Percentiles rank a stretch among this genome's conserved stretches.
Conservation (phyloP, 352 stramenopile species). For the Pythium rishiriense region DNA sequence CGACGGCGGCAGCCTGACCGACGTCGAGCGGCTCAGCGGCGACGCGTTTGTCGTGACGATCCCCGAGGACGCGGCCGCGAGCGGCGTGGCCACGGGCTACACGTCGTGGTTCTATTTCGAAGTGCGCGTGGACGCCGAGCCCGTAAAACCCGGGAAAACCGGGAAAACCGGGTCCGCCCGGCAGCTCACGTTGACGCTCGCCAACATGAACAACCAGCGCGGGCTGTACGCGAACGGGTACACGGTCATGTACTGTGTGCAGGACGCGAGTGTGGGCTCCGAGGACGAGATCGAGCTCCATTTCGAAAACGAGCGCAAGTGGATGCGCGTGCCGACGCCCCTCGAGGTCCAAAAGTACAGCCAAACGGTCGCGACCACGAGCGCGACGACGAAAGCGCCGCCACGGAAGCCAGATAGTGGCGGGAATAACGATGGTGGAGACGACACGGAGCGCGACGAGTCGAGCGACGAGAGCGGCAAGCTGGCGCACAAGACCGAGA, state of each 20-base stretch:
- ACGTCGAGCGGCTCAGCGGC: conserved; percentile 15
- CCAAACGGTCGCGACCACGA: neutral
- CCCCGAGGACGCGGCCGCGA: conserved; percentile 40
- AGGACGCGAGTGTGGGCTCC: conserved; percentile 13
- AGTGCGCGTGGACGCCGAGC: conserved; percentile 9
- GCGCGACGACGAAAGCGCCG: neutral
- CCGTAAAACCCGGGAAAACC: neutral
- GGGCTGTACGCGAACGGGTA: conserved; percentile 42
- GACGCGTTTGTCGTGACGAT: conserved; percentile 39
- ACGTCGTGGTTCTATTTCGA: conserved; percentile 57
- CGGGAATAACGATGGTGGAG: neutral
- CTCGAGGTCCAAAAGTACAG: conserved; percentile 44
- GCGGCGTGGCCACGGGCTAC: conserved; percentile 43
- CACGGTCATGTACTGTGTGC: conserved; percentile 31
- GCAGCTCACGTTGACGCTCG: conserved; percentile 30
- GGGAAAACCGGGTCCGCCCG: conserved; percentile 8
- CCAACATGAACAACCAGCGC: conserved; percentile 47
- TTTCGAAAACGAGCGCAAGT: conserved; percentile 39
- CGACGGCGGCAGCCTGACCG: conserved; percentile 37
- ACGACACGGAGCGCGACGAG: neutral
- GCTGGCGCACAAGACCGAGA: conserved; percentile 26
- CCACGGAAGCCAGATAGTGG: neutral
- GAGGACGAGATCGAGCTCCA: conserved; percentile 20
- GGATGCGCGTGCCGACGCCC: conserved; percentile 37
- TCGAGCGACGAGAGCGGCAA: neutral